Conservation (phyloP, 352 stramenopile genomes). For the Globisporangium radiosum region DNA sequence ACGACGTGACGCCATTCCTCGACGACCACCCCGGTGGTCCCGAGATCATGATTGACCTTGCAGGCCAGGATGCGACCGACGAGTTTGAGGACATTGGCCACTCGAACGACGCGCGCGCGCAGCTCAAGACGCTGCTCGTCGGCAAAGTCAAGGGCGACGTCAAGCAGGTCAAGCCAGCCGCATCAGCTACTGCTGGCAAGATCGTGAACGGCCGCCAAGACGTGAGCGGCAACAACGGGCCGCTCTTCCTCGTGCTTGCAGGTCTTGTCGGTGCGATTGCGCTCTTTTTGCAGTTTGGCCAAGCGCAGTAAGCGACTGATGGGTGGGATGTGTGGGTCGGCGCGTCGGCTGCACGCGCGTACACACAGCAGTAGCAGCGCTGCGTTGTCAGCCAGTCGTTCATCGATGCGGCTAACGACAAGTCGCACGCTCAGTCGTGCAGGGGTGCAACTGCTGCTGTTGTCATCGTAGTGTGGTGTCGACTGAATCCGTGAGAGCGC, state of each 20-base stretch:
- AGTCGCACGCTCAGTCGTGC: too few relatives aligned
- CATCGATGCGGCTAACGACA: too few relatives aligned
- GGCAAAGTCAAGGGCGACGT: conserved; percentile 83
- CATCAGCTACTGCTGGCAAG: conserved; percentile 16
- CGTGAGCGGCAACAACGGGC: conserved; percentile 49
- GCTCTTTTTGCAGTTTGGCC: conserved; percentile 56
- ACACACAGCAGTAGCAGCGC: too few relatives aligned
- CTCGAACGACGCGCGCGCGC: conserved; percentile 92
- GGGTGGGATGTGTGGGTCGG: background rate
- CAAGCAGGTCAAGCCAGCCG: conserved; percentile 26
- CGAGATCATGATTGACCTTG: conserved; percentile 96
- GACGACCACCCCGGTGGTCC: conserved; percentile 98
- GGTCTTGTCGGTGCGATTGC: conserved; percentile 37
- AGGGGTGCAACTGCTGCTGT: too few relatives aligned
- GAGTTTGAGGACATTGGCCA: conserved; percentile 98
- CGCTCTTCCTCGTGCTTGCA: conserved; percentile 46
- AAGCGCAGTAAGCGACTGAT: conserved; percentile 9
- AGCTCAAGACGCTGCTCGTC: conserved; percentile 92
- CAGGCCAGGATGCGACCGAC: conserved; percentile 88
- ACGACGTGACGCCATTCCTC: conserved; percentile 97
- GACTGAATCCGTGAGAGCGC: too few relatives aligned
- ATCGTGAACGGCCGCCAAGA: conserved; percentile 44
- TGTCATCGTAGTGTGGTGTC: too few relatives aligned
- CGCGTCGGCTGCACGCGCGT: background rate
- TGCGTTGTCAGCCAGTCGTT: too few relatives aligned